Base-by-base conservation (phyloP, 1,284 basidiomycete species). In the Malassezia equina region DNA sequence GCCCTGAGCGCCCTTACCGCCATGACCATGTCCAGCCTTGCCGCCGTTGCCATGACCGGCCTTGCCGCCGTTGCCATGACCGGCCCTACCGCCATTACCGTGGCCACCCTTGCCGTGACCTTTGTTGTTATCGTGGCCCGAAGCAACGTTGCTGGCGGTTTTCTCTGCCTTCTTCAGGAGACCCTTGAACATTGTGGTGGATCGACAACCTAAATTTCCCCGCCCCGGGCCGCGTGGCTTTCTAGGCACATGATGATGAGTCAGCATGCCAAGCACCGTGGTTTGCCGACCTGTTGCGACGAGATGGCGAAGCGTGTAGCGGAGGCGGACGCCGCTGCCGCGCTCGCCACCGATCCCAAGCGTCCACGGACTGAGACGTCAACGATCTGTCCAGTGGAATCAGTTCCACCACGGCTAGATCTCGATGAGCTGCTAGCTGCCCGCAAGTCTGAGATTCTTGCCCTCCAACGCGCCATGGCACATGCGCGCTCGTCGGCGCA, bases 401-500 rank as follows among this genome's bases (percentile, higher is more conserved):
- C 44, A 15, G n/a, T 47, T 8, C 42, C 47, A 1, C 25, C 27
- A 5, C 34, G 48, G 12, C 28, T 51, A 13, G 49, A 44, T n/a
- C 8, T 57, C n/a, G 55, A 57, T 23, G 48, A 50, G n/a, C 29
- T 46, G 7, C 28, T 57, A 12, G 32, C 50, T 3, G 41, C 43
- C 28, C 49, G 55, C 15, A 50, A 45, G 24, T 21, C 49, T 2
- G 55, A 57, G 17, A 57, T 57, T 27, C 49, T 57, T 7, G 44
- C 55, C 24, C 49, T 57, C 19, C 44, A 52, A 17, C 55, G 55
- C 21, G 55, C 55, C 12, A 57, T 57, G 45, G 21, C 15, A 15
- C 49, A 52, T 6, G 55, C 49, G n/a, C 49, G 49, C 27, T 39
- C 51, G 19, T 55, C 64, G 9, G 60, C 62, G 23, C 64, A 65